Evolutionary conservation across 2,329 filamentous ascomycete genomes (phyloP).

Genomic region (Daldinia sp.): DNA sequence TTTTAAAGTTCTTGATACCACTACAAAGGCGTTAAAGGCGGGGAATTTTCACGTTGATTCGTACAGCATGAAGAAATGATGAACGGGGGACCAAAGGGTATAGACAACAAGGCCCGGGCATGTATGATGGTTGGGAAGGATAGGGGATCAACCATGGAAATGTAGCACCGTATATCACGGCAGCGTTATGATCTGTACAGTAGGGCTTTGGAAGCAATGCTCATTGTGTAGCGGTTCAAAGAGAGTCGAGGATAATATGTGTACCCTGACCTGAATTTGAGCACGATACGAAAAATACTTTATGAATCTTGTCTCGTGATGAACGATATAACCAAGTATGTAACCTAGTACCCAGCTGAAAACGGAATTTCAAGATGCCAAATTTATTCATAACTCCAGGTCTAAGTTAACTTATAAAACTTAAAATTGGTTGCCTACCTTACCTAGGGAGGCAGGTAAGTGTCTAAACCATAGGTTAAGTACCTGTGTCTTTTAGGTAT

Average conservation of each 20-base stretch:
- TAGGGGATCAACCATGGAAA: constrained; percentile 4
- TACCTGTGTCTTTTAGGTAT: too few species aligned
- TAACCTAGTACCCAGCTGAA: too few species aligned
- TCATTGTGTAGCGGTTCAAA: background rate
- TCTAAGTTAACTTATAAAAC: too few species aligned
- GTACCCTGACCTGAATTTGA: background rate
- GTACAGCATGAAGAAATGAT: constrained; percentile 28
- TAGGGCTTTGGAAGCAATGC: constrained; percentile 16
- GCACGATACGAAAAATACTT: background rate
- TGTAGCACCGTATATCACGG: constrained; percentile 13
- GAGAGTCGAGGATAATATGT: background rate
- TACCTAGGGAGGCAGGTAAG: too few species aligned
- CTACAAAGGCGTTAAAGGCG: constrained; percentile 35
- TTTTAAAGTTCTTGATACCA: constrained; percentile 43
- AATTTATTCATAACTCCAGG: too few species aligned
- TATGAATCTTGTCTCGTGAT: background rate
- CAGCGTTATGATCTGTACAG: constrained; percentile 24
- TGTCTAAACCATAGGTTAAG: too few species aligned
- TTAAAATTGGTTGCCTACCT: too few species aligned
- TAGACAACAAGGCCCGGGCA: constrained; percentile 22
- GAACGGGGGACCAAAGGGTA: constrained; percentile 18
- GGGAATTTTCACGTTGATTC: constrained; percentile 20
- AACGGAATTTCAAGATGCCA: too few species aligned
- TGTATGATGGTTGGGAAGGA: constrained; percentile 7
- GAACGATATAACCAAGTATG: background rate